These are phyloP conservation scores for Daldinia concentrica DNA, from an alignment of 495 filamentous ascomycete species.

Conservation along the genomic window DNA sequence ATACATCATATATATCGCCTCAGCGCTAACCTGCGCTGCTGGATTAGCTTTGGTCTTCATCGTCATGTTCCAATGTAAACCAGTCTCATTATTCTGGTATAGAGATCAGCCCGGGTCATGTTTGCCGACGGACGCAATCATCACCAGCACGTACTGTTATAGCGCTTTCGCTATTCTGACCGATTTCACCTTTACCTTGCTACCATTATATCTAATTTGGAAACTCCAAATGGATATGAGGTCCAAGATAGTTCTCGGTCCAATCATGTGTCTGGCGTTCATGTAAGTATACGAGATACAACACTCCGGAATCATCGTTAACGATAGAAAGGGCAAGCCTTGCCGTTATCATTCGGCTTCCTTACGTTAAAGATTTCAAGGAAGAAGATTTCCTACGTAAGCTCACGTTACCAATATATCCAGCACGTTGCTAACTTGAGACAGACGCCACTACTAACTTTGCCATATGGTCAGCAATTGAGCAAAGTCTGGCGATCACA, in stretches of 20 bases:
- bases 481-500: not conserved
- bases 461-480: not conserved
- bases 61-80: slow-evolving; percentile 1
- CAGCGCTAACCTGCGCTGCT: not conserved
- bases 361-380: not conserved
- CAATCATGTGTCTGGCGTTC: not conserved
- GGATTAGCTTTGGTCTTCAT: not conserved
- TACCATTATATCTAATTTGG: not conserved
- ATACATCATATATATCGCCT: not conserved
- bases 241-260: not conserved
- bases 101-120: not conserved
- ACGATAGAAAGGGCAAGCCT: not conserved
- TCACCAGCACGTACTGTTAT: not conserved
- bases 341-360: not conserved
- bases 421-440: not conserved
- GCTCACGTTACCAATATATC: not conserved
- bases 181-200: not conserved
- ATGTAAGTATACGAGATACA: not conserved
- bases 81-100: not conserved
- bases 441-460: not conserved
- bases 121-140: not conserved
- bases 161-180: not conserved
- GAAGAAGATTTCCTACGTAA: not conserved
- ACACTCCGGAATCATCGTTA: not conserved
- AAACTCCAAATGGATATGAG: not conserved